phyloP scores from a whole-genome alignment of 305 asterid species.

The Fraxinus platypoda region DNA sequence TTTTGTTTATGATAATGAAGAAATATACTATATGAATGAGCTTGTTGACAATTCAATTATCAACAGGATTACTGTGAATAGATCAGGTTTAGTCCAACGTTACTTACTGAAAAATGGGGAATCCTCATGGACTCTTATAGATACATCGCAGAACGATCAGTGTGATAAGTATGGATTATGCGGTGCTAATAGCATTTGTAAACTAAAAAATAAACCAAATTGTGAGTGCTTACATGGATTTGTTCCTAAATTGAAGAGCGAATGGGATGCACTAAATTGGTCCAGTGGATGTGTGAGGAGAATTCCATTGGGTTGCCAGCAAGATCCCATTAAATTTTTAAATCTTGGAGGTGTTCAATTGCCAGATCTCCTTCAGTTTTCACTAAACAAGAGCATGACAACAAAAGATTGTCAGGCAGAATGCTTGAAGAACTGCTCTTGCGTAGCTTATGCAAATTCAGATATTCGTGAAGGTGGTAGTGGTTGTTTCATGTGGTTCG shows the following conservation, averaged over 20 bases:
- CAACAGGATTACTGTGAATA: slow-evolving; percentile 5
- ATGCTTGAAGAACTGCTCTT: slow-evolving; percentile 29
- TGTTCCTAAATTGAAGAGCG: slow-evolving; percentile 1
- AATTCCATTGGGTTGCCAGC: slow-evolving; percentile 9
- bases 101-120: slow-evolving; percentile 11
- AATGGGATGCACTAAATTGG: slow-evolving; percentile 18
- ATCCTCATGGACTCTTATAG: slow-evolving; percentile 19
- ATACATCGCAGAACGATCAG: slow-evolving; percentile 12
- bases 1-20: not conserved
- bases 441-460: slow-evolving; percentile 25
- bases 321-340: slow-evolving; percentile 1
- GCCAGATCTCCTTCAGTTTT: slow-evolving; percentile 17
- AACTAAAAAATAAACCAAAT: slow-evolving; percentile 17
- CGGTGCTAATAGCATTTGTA: slow-evolving; percentile 34
- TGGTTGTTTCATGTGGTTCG: slow-evolving; percentile 43
- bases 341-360: slow-evolving; percentile 9
- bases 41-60: not conserved
- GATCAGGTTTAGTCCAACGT: slow-evolving; percentile 19
- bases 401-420: slow-evolving; percentile 12
- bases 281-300: slow-evolving; percentile 26
- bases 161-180: slow-evolving; percentile 36
- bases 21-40: slow-evolving; percentile 2
- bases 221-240: slow-evolving; percentile 29
- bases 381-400: slow-evolving; percentile 17
- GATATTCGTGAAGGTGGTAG: slow-evolving; percentile 31